Percentiles rank a stretch among this genome's conserved stretches.
These are phyloP conservation scores for Cladobotryum protrusum DNA, from an alignment of 2,329 filamentous ascomycete genomes.

Conservation along the genomic window DNA sequence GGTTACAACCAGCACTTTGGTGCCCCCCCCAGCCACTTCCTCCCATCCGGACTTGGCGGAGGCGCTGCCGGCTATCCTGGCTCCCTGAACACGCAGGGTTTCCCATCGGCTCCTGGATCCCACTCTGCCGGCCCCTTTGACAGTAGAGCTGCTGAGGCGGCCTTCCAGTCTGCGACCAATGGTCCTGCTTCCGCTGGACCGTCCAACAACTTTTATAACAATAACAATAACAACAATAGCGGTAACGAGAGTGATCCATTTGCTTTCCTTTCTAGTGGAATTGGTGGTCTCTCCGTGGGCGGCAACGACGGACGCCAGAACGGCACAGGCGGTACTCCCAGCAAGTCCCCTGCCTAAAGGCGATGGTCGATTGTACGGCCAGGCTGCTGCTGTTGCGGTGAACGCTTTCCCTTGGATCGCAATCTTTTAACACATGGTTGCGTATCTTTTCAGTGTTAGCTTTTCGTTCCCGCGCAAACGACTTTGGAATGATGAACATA, in stretches of 20 bases:
- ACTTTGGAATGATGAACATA: constrained; percentile 41
- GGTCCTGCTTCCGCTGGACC: constrained; percentile 71
- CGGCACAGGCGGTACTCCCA: constrained; percentile 49
- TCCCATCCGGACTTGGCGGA: constrained; percentile 74
- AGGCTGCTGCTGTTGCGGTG: constrained; percentile 21
- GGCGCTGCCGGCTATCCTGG: constrained; percentile 69
- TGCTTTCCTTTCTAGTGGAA: constrained; percentile 69
- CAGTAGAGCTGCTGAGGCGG: constrained; percentile 86
- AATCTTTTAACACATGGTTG: constrained; percentile 17
- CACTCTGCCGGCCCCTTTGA: constrained; percentile 86
- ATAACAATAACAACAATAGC: constrained; percentile 55
- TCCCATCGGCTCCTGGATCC: constrained; percentile 66
- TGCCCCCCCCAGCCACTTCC: constrained; percentile 80
- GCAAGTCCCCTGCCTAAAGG: constrained; percentile 53
- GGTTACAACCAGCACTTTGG: constrained; percentile 77
- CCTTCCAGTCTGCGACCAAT: constrained; percentile 84
- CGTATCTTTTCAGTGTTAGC: constrained; percentile 19
- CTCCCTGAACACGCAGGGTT: constrained; percentile 70
- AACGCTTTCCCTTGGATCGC: constrained; percentile 21
- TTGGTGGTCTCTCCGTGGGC: constrained; percentile 66
- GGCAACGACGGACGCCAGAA: constrained; percentile 59
- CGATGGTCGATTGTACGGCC: constrained; percentile 11
- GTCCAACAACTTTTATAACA: constrained; percentile 44
- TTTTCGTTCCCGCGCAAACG: constrained; percentile 19
- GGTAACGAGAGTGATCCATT: constrained; percentile 68